Conservation (phyloP, 2,329 filamentous ascomycete species). For the Fusarium lyarnte region DNA sequence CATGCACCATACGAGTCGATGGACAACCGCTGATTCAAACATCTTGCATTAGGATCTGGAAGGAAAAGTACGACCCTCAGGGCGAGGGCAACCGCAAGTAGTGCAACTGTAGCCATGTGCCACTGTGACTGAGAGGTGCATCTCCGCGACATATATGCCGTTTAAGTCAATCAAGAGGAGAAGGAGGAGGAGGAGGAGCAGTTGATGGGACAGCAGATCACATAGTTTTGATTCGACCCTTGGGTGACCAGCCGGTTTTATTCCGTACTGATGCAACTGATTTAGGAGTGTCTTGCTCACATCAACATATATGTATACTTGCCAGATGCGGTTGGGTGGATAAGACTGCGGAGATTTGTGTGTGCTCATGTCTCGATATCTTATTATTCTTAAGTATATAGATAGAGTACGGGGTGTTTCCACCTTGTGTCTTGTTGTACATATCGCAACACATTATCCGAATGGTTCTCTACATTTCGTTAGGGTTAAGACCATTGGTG, state of each 20-base stretch:
- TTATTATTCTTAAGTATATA: constrained; percentile 28
- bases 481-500: not conserved
- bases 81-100: constrained; percentile 54
- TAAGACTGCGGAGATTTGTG: constrained; percentile 5
- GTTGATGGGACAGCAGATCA: not conserved
- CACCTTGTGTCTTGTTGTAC: constrained; percentile 18
- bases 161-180: constrained; percentile 8
- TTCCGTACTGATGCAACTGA: constrained; percentile 18
- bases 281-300: not conserved
- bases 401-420: constrained; percentile 3
- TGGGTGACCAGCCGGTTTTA: constrained; percentile 9
- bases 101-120: constrained; percentile 26
- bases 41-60: constrained; percentile 82
- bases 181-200: not conserved
- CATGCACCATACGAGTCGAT: constrained; percentile 13
- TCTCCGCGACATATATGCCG: constrained; percentile 11
- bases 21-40: constrained; percentile 28
- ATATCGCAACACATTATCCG: constrained; percentile 14
- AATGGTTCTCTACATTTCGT: not conserved
- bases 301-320: not conserved
- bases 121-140: constrained; percentile 15
- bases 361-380: constrained; percentile 10
- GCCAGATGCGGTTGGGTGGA: not conserved
- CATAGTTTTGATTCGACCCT: not conserved
- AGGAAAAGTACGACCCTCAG: constrained; percentile 84